Evolutionary conservation across 2,329 filamentous ascomycete genomes (phyloP), one percentile per base, ranked within the genome.

Genomic region (Fusarium sp.): DNA sequence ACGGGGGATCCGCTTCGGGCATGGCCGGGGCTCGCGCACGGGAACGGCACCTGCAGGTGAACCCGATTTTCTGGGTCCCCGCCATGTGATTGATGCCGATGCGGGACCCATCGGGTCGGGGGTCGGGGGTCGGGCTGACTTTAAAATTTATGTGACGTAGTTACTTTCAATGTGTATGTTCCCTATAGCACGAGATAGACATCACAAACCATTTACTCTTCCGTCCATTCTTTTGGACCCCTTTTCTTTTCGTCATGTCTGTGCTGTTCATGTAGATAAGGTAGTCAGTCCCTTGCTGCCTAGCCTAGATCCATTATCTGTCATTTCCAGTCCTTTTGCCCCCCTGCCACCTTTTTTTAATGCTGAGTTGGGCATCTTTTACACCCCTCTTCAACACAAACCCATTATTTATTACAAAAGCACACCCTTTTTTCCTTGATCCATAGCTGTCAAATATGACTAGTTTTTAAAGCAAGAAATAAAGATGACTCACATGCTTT

Each of bases 1-100:
- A 18, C 36, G 28, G 69, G 59, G 69, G 38, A 47, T 57, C 72
- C 70, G 65, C 71, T 72, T 70, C 65, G 60, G 69, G 67, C 69
- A 69, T 69, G 65, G 57, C 51, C 23, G n/a, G 30, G 34, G 30
- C 16, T 34, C 33, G 44, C 54, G 50, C 57, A 59, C 55, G 38
- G 41, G 34, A 58, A 30, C 53, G 51, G 54, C 59, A 33, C 57
- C 45, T 72, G 65, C 70, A 72, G 56, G 61, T 67, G 40, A 65
- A 69, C 65, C 60, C 61, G 62, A 61, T 53, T 57, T 66, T 71
- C 60, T 69, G 65, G 54, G 34, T 50, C 46, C 46, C 23, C 41
- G 34, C 8, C 41, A 30, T 30, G 30, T 11, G 30, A 30, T 30
- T 30, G 30, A 30, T 30, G 30, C 30, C 20, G 30, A 45, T 64